Base-by-base conservation (phyloP, 805 yeast species). In the Metschnikowia gruessii region DNA sequence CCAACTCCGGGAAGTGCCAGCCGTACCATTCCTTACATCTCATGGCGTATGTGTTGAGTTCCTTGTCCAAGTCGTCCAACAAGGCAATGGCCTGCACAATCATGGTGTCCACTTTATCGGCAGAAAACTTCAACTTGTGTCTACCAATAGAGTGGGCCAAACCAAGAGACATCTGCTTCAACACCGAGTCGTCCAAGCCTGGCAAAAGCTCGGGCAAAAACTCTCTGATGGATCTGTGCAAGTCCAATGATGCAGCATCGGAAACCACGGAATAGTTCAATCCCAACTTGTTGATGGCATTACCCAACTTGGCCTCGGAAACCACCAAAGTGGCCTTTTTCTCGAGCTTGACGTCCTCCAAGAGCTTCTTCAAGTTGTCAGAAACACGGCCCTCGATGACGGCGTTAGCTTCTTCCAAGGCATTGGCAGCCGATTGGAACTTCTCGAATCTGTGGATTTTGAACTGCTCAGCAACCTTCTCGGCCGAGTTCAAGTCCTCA, bases 21-120 rank as follows among this genome's bases (percentile, higher is more conserved):
- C 99, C 99, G 74, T 94, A 94, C 99, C 99, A 94, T 75, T 94
- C 99, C 76, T 92, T 94, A 74, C 92, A 82, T 76, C 99, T 84
- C 99, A 94, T 94, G 57, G 98, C 96, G 62, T 92, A 94, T 43
- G 97, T 94, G 76, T 94, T 94, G 61, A 94, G 80, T 71, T 94
- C 99, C 75, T 94, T 94, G 76, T 94, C 99, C 61, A 94, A 80
- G 64, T 94, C 97, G 63, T 94, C 99, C 63, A 94, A 80, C 57
- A 94, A 77, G 17, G 98, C 97, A 72, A 94, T 94, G 49, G 99
- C 99, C 76, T 94, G 99, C 54, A 94, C 95, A 67, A 94, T 92
- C 99, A 94, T 94, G 55, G 95, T 92, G 73, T 94, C 99, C 49
- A 94, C 99, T 74, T 94, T 94, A 69, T 94, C 99, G 52, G 98